Evolutionary conservation across 768 basidiomycete genomes (phyloP).

Genomic region (Cystobasidium tubakii): DNA sequence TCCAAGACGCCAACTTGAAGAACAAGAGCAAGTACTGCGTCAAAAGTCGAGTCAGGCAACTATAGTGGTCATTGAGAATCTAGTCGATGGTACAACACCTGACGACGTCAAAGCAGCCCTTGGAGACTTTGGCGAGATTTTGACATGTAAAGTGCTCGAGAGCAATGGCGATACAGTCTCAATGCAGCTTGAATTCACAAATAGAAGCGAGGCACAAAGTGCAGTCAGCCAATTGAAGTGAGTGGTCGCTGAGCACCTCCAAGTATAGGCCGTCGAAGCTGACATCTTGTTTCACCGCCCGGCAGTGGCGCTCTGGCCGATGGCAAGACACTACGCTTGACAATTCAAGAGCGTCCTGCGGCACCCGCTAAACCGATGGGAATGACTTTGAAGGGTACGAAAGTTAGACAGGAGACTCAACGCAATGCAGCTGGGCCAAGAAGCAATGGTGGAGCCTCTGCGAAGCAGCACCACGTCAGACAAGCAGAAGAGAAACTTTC

Average conservation of each 20-base stretch:
- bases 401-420: constrained; percentile 7
- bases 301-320: constrained; percentile 27
- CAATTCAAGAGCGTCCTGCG: constrained; percentile 7
- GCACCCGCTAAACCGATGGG: not conserved
- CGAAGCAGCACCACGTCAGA: not conserved
- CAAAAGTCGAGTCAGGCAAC: not conserved
- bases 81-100: constrained; percentile 32
- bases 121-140: constrained; percentile 25
- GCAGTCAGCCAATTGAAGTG: constrained; percentile 24
- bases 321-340: constrained; percentile 17
- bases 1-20: not conserved
- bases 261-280: not conserved
- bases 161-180: constrained; percentile 32
- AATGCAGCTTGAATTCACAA: constrained; percentile 29
- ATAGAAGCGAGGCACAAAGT: not conserved
- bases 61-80: constrained; percentile 9
- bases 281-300: not conserved
- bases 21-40: not conserved
- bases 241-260: not conserved
- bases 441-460: not conserved
- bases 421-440: not conserved
- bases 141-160: constrained; percentile 13
- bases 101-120: constrained; percentile 34
- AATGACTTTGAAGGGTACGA: constrained; percentile 3
- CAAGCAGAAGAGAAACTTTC: not conserved